Evolutionary conservation across 2,329 filamentous ascomycete species (phyloP), one percentile per base, ranked within the genome.

Genomic region (Teratosphaeria zuluensis): DNA sequence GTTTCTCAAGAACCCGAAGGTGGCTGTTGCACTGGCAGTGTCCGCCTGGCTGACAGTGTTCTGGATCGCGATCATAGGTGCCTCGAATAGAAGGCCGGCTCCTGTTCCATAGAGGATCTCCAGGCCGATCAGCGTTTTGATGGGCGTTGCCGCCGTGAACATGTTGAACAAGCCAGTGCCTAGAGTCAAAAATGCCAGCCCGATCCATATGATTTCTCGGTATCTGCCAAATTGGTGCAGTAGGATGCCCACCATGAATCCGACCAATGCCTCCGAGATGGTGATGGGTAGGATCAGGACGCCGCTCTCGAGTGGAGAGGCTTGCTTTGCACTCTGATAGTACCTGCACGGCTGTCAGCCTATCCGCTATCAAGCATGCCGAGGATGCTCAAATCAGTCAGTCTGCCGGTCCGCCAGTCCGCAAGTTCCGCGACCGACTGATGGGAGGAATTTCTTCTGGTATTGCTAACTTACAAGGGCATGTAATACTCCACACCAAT

Each of bases 401-500:
- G 33, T 35, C 33, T 2, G 14, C 33, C 33, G 4, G 24, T 28
- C 24, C 24, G 24, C 24, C n/a, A n/a, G 24, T 28, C 24, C 24
- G 24, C 24, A 28, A 28, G 24, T 28, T 28, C 24, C 24, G 24
- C 24, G 24, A 28, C 4, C 24, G 24, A 28, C 24, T 28, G 24
- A 28, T 28, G 24, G 24, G 24, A 28, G 24, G 24, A 4, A 28
- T 4, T 28, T 2, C 24, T 28, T 28, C 4, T 4, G 2, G 24
- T 28, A 28, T 28, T 28, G 24, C 24, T 28, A 4, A 28, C 33
- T 35, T 35, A 35, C 33, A 90, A 77, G 0, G 88, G 88, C 30
- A 90, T 76, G 66, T 88, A 91, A 72, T 89, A 91, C 55, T 84
- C 81, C 1, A 78, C 78, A 0, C 80, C 82, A 48, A 88, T 85